These are phyloP conservation scores for Persicaria tinctoria DNA, from an alignment of 148 eudicot species.

Conservation along the genomic window DNA sequence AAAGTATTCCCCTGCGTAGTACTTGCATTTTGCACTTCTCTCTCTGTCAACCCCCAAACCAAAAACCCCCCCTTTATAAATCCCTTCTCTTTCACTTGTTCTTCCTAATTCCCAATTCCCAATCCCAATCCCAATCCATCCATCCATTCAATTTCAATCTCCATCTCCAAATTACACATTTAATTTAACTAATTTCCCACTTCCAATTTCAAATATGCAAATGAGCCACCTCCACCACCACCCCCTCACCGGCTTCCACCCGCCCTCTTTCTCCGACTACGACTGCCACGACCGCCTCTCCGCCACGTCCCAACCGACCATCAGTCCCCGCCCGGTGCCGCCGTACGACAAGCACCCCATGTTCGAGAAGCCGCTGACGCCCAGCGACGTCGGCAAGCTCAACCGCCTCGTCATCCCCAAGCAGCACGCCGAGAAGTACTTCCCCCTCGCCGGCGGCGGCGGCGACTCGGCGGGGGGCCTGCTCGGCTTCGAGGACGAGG, in stretches of 20 bases:
- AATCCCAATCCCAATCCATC: no score
- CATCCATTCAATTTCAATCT: no score
- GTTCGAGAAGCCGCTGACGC: slow-evolving; percentile 62
- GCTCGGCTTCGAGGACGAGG: slow-evolving; percentile 50
- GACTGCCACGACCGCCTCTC: slow-evolving; percentile 13
- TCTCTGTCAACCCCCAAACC: no score
- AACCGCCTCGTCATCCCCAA: slow-evolving; percentile 67
- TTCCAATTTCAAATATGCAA: no score
- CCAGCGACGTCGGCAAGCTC: slow-evolving; percentile 65
- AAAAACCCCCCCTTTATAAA: no score
- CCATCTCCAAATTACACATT: no score
- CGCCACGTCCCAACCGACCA: not conserved
- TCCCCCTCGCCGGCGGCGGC: slow-evolving; percentile 23
- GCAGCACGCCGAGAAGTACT: slow-evolving; percentile 57
- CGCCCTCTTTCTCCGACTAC: slow-evolving; percentile 11
- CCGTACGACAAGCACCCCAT: slow-evolving; percentile 23
- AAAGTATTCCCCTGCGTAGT: no score
- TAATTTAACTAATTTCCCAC: no score
- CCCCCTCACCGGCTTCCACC: not conserved
- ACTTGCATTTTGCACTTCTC: no score
- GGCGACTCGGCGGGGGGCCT: slow-evolving; percentile 25
- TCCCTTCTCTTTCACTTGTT: no score
- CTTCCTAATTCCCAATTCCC: no score
- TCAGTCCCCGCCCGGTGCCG: slow-evolving; percentile 1
- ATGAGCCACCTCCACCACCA: not conserved